Evolutionary conservation across 306 rosid species (phyloP), one percentile per base, ranked within the genome.

Genomic region (Malus fusca): DNA sequence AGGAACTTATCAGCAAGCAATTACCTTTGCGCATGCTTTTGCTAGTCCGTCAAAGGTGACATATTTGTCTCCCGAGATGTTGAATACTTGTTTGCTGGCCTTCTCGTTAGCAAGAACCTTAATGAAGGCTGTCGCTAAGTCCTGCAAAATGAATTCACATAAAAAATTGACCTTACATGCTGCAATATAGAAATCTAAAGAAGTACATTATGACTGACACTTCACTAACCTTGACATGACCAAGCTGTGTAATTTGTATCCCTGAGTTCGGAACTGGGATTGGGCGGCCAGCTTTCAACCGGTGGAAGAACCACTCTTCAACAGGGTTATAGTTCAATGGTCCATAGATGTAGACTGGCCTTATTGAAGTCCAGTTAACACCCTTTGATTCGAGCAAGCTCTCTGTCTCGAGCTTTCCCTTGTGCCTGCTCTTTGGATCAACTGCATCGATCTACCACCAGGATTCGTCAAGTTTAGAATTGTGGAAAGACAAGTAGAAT

Each of bases 351-450:
- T 95, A 95, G 46, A 95, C 93, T 55, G 98, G 98, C 89, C 98
- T 92, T 72, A 92, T 51, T 23, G 98, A 95, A 73, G 98, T 95
- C 97, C 97, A 92, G 48, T 92, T 95, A 67, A 92, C 97, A 76
- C 79, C 96, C 86, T 68, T 85, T 69, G 93, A 84, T 80, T 72
- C 81, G 33, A 95, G 83, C 77, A 95, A 82, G 86, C 82, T 92
- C 81, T 95, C 98, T 25, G 97, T 95, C 86, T 95, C 96, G 46
- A 95, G 98, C 93, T 95, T 95, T 78, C 99, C 99, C 93, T 95
- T 95, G 86, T 95, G 99, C 78, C 99, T 88, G 84, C 99, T 92
- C 89, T 92, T 95, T n/a, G 97, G 97, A 84, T 95, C 98, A 79
- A 92, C 98, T 74, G 97, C 93, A 83, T 90, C 97, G 13, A 3